Base-by-base conservation (phyloP, 2,329 filamentous ascomycete genomes). In the Pestalotiopsis sp. region DNA sequence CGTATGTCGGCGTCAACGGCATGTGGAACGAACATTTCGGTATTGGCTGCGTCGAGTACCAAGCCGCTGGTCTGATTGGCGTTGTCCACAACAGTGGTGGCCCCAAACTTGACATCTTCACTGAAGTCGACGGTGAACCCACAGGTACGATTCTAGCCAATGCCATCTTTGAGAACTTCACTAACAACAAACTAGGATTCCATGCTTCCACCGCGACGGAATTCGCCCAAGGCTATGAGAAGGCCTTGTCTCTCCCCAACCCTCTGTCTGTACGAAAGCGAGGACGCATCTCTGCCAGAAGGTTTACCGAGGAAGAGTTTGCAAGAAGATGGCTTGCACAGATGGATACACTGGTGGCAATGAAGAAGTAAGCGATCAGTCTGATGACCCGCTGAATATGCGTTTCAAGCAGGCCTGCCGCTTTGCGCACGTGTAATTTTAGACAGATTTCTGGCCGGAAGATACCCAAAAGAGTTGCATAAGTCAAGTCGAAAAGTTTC, bases 21-120 rank as follows among this genome's bases (percentile, higher is more conserved):
- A 99, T 99, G 96, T 99, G 96, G 95, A 98, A 98, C 79, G 96
- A 99, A 82, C 96, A 99, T 80, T 99, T 99, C 78, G 96, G 96
- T 25, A 99, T 99, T 69, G 96, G 96, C 1, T 95, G 98, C 17
- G 96, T 99, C 56, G 96, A 99, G 83, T 99, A 98, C 78, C 95
- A 98, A 78, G 96, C 96, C 3, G 96, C 96, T 0, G 96, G 96
- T 1, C 84, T 99, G 68, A 94, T 99, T 68, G 91, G 92, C 4
- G 95, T 99, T 0, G 96, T 98, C 9, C 96, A 99, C 76, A 86
- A 98, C 80, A 96, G 93, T 64, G 96, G 95, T 9, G 96, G 96
- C 0, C 96, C 96, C 1, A 97, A 96, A 81, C 82, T 94, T 71
- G 96, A 99, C 78, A 99, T 99, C 73, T 95, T 98, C 17, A 88